These are phyloP conservation scores for Yarrowia sp. DNA, from an alignment of 805 yeast genomes.

Conservation along the genomic window DNA sequence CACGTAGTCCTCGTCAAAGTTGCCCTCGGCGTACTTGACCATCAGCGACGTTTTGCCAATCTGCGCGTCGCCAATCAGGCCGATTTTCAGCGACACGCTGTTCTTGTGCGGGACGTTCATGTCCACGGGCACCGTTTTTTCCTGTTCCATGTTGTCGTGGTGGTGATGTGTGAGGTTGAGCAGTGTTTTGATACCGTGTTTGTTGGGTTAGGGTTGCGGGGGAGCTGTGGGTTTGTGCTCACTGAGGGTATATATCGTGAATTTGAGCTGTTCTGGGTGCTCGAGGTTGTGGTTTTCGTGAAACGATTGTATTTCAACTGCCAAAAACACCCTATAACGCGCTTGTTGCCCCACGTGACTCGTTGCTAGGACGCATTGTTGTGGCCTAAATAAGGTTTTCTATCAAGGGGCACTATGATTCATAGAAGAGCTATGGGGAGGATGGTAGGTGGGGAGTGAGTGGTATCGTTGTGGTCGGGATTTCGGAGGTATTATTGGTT, in stretches of 20 bases:
- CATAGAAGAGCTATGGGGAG: too few species aligned
- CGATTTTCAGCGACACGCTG: constrained; percentile 62
- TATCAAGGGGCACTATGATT: constrained; percentile 1
- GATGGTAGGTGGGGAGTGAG: background rate
- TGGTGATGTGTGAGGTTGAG: background rate
- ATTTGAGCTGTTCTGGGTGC: too few species aligned
- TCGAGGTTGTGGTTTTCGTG: background rate
- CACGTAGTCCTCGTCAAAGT: constrained; percentile 85
- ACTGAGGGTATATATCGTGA: too few species aligned
- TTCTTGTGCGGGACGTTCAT: constrained; percentile 35
- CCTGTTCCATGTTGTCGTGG: background rate
- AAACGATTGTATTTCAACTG: background rate
- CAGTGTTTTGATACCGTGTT: background rate
- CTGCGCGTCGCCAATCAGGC: constrained; percentile 92
- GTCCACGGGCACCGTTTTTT: constrained; percentile 33
- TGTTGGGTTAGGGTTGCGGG: background rate
- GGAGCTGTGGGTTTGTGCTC: too few species aligned
- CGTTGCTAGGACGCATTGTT: background rate
- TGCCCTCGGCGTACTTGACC: constrained; percentile 96
- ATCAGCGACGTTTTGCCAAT: constrained; percentile 93
- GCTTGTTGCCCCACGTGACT: background rate
- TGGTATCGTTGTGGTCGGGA: background rate
- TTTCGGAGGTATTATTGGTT: background rate
- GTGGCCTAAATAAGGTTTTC: background rate
- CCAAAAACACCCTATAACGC: background rate